phyloP scores from a whole-genome alignment of 2,329 filamentous ascomycete species.

The Geosmithia putterillii region DNA sequence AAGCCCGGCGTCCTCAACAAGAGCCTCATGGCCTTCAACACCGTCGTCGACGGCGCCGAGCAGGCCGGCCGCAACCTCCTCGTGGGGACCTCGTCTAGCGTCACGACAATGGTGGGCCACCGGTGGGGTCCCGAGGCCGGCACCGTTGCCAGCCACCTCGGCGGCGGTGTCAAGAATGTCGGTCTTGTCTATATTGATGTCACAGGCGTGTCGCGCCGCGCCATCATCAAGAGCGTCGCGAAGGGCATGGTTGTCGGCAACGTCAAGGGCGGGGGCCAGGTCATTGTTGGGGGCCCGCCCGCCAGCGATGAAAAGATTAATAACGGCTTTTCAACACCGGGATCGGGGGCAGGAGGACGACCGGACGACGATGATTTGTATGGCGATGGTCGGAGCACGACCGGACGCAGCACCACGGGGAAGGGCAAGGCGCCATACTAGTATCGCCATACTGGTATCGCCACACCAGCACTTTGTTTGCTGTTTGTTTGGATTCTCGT shows the following conservation, averaged over 20 bases:
- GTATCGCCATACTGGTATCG: too few relatives aligned
- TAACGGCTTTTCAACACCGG: slow-evolving; percentile 7
- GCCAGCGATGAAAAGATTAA: too few relatives aligned
- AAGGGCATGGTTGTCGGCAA: slow-evolving; percentile 90
- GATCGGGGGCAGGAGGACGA: slow-evolving; percentile 17
- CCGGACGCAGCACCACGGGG: slow-evolving; percentile 1
- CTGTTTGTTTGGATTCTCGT: too few relatives aligned
- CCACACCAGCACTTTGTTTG: too few relatives aligned
- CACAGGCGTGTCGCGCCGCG: slow-evolving; percentile 77
- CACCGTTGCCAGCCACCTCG: slow-evolving; percentile 59
- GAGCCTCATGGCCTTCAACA: slow-evolving; percentile 91
- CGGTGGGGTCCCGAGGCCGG: slow-evolving; percentile 81
- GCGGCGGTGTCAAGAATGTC: slow-evolving; percentile 88
- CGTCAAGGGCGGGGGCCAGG: slow-evolving; percentile 60
- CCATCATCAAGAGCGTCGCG: slow-evolving; percentile 86
- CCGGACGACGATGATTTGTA: slow-evolving; percentile 6
- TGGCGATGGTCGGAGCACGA: slow-evolving; percentile 1
- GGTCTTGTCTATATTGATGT: slow-evolving; percentile 96
- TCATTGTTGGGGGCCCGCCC: slow-evolving; percentile 68
- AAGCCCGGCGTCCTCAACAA: slow-evolving; percentile 93
- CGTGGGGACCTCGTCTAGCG: slow-evolving; percentile 61
- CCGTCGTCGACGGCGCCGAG: slow-evolving; percentile 86
- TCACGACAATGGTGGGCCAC: slow-evolving; percentile 78
- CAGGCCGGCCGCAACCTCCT: slow-evolving; percentile 73
- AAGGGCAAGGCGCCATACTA: background rate